Evolutionary conservation across 805 yeast genomes (phyloP), one percentile per base, ranked within the genome.

Genomic region (Ogataea haglerorum): DNA sequence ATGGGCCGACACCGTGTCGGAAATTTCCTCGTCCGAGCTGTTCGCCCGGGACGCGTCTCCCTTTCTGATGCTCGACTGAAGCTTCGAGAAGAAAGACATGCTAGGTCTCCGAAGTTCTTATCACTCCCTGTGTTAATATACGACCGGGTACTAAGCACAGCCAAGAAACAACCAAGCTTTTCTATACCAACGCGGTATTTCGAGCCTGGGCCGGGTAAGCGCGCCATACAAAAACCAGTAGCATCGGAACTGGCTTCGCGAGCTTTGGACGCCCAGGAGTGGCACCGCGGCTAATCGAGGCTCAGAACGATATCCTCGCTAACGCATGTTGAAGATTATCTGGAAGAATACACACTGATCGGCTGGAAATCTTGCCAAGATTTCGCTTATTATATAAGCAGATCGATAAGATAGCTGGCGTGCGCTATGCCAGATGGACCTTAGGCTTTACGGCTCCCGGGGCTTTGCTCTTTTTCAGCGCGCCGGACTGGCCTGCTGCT

Each of bases 81-180:
- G 31, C 29, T 47, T 47, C 26, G 44, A 40, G 26, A 50, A 43
- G 34, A 50, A 46, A 19, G 54, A 43, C 54, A 50, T 50, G 22
- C 27, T 28, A 14, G 30, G 10, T 23, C n/a, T 16, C 10, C 9
- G n/a, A 12, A 21, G 16, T n/a, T 6, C 38, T 35, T 35, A 35
- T 35, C 38, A 22, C 38, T 14, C 19, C 10, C 12, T 14, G 33
- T 18, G n/a, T 9, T 14, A 30, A 30, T 18, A 30, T 17, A 6
- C 15, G 10, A 13, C n/a, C 8, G 33, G 22, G 13, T 12, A 30
- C 14, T 22, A 7, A 4, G 30, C 30, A 18, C 23, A 25, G 38
- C 30, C 31, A 30, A 19, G 18, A 19, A 29, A 29, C 13, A 15
- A 29, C 13, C 31, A 15, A 29, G 19, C 12, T 6, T 15, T 29